These are phyloP conservation scores for Bisporella sp. DNA, from an alignment of 2,329 filamentous ascomycete species.

Conservation along the genomic window DNA sequence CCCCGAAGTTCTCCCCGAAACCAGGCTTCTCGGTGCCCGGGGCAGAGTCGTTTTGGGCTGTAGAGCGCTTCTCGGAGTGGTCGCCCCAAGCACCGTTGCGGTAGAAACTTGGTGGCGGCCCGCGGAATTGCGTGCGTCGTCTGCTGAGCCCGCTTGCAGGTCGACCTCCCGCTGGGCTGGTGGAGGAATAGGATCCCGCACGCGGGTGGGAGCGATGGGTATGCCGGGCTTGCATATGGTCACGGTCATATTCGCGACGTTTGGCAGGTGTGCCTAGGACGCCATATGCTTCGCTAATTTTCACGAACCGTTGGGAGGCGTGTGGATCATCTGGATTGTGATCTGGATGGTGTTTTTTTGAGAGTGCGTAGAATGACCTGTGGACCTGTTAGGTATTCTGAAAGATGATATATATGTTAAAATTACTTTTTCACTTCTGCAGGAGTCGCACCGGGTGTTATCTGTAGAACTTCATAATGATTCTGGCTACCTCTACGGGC, in stretches of 20 bases:
- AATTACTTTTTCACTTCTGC: constrained; percentile 77
- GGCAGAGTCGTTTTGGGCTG: constrained; percentile 35
- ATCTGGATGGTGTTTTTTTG: constrained; percentile 89
- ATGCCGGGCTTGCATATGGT: constrained; percentile 36
- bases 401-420: too few relatives aligned
- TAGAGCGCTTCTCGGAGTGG: constrained; percentile 51
- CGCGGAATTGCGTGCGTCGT: constrained; percentile 68
- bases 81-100: constrained; percentile 71
- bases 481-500: constrained; percentile 36
- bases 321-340: constrained; percentile 70
- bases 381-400: not conserved
- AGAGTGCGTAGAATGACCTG: constrained; percentile 81
- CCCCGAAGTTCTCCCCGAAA: constrained; percentile 30
- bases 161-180: constrained; percentile 62
- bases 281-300: constrained; percentile 78
- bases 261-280: constrained; percentile 66
- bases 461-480: constrained; percentile 76
- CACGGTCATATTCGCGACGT: constrained; percentile 74
- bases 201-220: constrained; percentile 15
- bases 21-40: constrained; percentile 14
- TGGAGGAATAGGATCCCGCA: constrained; percentile 47
- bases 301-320: constrained; percentile 70
- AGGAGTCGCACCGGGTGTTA: constrained; percentile 62
- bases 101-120: constrained; percentile 87
- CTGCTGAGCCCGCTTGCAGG: constrained; percentile 76